Evolutionary conservation across 2,329 filamentous ascomycete species (phyloP).

Genomic region (Diplocarpon mali): DNA sequence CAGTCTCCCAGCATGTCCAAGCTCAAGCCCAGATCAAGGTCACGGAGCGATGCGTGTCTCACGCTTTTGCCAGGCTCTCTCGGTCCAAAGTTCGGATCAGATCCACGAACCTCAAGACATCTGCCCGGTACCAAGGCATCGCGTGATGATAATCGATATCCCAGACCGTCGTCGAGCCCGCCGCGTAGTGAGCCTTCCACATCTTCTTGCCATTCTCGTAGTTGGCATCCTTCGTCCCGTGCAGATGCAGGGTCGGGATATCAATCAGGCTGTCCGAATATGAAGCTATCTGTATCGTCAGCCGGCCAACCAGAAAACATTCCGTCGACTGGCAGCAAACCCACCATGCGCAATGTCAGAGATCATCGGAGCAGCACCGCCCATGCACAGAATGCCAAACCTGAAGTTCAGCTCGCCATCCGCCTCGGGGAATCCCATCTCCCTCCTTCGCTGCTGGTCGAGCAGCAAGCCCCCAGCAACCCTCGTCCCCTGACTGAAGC

Average conservation of each 20-base stretch:
- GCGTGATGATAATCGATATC: constrained; percentile 22
- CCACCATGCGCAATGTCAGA: constrained; percentile 12
- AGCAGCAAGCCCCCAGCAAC: constrained; percentile 14
- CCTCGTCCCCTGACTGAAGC: constrained; percentile 21
- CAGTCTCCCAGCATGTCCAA: too few species aligned
- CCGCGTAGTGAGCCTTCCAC: constrained; percentile 12
- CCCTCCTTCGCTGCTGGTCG: constrained; percentile 16
- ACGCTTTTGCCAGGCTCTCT: too few species aligned
- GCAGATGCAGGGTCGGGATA: constrained; percentile 17
- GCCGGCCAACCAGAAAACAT: background rate
- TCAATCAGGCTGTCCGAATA: constrained; percentile 6
- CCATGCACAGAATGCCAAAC: constrained; percentile 20
- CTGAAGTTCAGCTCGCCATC: constrained; percentile 13
- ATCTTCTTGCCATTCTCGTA: constrained; percentile 13
- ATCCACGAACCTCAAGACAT: constrained; percentile 12
- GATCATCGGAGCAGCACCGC: constrained; percentile 13
- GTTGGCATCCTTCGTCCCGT: constrained; percentile 14
- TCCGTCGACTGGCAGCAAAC: background rate
- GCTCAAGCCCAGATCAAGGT: too few species aligned
- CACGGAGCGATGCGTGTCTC: too few species aligned
- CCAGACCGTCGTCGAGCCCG: constrained; percentile 5
- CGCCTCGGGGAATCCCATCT: constrained; percentile 8
- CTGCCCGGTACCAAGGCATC: constrained; percentile 18
- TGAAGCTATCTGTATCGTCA: background rate
- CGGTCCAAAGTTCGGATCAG: constrained; percentile 6